Conservation (phyloP, 352 stramenopile genomes). For the Pythium apleroticum region DNA sequence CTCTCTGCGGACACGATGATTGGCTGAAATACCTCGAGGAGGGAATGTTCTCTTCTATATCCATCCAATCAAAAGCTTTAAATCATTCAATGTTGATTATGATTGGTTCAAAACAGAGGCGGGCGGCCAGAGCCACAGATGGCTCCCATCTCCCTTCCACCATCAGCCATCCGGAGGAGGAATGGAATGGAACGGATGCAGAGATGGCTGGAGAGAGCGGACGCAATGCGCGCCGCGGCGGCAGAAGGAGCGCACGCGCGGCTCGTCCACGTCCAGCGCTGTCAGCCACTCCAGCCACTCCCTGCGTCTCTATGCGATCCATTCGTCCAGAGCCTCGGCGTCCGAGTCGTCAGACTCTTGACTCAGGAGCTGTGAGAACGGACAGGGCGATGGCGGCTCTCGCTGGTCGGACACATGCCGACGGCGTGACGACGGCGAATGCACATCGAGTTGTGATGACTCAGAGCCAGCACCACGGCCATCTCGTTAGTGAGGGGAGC, state of each 20-base stretch:
- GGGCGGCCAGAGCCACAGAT: slow-evolving; percentile 6
- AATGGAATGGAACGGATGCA: neutral
- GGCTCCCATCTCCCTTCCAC: neutral
- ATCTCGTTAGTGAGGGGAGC: too few relatives aligned
- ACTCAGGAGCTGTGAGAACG: neutral
- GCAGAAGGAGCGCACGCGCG: neutral
- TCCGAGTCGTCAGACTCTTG: neutral
- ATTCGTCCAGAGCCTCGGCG: too few relatives aligned
- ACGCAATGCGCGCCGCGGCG: neutral
- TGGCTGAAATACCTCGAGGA: neutral
- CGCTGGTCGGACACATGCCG: neutral
- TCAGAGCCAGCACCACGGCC: too few relatives aligned
- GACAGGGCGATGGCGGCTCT: neutral
- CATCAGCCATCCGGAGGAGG: neutral
- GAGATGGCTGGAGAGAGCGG: neutral
- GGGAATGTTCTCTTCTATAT: neutral
- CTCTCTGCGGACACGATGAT: neutral
- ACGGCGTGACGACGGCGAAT: neutral
- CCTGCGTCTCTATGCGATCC: neutral
- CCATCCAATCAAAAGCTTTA: neutral
- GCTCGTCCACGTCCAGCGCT: neutral
- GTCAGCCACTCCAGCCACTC: neutral
- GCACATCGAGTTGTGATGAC: too few relatives aligned
- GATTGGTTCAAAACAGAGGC: slow-evolving; percentile 2
- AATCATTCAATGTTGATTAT: neutral